Conservation (phyloP, 768 basidiomycete species). For the Phaffia australis region DNA sequence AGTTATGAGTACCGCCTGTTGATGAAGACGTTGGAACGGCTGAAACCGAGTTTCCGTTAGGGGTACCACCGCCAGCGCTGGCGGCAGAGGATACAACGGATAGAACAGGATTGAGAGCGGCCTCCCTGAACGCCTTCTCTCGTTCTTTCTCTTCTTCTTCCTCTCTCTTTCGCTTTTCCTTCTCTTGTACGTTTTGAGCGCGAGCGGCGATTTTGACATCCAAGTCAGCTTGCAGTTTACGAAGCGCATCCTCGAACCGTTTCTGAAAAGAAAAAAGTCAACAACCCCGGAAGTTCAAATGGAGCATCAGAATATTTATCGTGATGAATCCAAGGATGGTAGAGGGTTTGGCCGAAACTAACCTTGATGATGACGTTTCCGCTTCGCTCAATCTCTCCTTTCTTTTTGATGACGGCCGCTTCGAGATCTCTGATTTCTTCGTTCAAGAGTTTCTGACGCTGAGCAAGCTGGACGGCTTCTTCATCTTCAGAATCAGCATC, state of each 20-base stretch:
- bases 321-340: not conserved
- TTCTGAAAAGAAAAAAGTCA: constrained; percentile 44
- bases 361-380: constrained; percentile 81
- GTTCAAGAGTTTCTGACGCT: constrained; percentile 59
- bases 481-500: constrained; percentile 48
- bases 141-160: constrained; percentile 34
- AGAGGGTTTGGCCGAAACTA: constrained; percentile 21
- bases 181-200: constrained; percentile 56
- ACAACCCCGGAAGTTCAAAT: not conserved
- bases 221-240: constrained; percentile 73
- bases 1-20: not conserved
- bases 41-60: not conserved
- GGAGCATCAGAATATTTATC: not conserved
- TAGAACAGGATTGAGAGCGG: constrained; percentile 5
- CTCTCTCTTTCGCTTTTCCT: constrained; percentile 55
- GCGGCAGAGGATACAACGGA: constrained; percentile 37
- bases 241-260: constrained; percentile 85
- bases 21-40: not conserved
- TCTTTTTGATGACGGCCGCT: constrained; percentile 75
- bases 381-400: constrained; percentile 66
- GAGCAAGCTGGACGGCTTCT: constrained; percentile 26
- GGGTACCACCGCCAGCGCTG: constrained; percentile 35
- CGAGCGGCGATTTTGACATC: constrained; percentile 56
- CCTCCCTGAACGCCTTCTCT: constrained; percentile 23
- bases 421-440: constrained; percentile 85